Percentiles rank a stretch among this genome's conserved stretches.
These are phyloP conservation scores for Lachancea fermentati DNA, from an alignment of 805 yeast species.

Conservation along the genomic window DNA sequence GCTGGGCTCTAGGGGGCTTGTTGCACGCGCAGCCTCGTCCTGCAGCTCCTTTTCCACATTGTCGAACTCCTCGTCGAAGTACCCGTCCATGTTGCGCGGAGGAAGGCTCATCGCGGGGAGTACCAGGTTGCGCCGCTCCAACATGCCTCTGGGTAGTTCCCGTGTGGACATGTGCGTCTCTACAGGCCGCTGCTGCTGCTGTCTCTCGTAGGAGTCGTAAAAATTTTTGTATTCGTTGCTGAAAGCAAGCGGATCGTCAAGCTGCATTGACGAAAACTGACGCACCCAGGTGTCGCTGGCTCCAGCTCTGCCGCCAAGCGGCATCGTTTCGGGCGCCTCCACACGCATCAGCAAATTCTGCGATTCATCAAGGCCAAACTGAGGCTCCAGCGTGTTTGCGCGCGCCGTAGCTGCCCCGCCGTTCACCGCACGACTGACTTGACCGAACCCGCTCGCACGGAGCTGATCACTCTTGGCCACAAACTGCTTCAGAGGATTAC, in stretches of 20 bases:
- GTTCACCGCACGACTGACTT: not conserved
- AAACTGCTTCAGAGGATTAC: constrained; percentile 20
- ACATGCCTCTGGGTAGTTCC: not conserved
- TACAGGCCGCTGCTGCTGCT: constrained; percentile 2
- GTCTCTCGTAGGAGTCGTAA: constrained; percentile 22
- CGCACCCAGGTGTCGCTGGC: constrained; percentile 15
- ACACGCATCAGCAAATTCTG: constrained; percentile 9
- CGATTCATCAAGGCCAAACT: not conserved
- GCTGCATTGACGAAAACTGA: constrained; percentile 24
- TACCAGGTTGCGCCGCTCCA: not conserved
- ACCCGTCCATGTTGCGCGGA: constrained; percentile 1
- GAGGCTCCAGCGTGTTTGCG: not conserved
- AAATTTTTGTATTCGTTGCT: constrained; percentile 24
- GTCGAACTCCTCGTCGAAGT: constrained; percentile 21
- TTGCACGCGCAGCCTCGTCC: constrained; percentile 3
- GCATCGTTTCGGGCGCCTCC: constrained; percentile 1
- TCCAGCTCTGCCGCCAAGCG: not conserved
- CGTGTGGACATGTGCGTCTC: not conserved
- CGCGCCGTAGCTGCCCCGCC: not conserved
- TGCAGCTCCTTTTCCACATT: constrained; percentile 21
- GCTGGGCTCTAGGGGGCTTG: not conserved
- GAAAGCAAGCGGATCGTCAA: constrained; percentile 29
- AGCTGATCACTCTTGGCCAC: constrained; percentile 12
- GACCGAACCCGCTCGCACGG: constrained; percentile 2
- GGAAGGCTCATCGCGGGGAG: not conserved